A percentile compares a stretch with the other conserved stretches of the same genome.
Conservation (phyloP, 441 rosid species). For the Melianthus villosus region DNA sequence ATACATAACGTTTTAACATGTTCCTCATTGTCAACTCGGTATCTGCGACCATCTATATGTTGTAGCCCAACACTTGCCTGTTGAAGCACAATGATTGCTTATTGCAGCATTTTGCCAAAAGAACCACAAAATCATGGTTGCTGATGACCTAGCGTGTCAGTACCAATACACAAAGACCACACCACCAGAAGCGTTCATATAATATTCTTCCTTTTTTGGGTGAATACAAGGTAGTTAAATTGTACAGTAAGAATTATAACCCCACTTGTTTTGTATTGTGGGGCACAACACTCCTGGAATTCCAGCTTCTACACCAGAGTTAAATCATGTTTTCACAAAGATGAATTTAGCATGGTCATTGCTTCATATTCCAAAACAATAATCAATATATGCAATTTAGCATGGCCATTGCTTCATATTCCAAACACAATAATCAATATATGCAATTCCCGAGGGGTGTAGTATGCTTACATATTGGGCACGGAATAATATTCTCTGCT, state of each 20-base stretch:
- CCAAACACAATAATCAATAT: constrained; percentile 1
- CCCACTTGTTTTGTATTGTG: not conserved
- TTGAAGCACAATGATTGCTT: too few species aligned
- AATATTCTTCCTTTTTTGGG: too few species aligned
- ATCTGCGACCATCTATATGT: not conserved
- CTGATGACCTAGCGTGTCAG: not conserved
- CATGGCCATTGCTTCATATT: not conserved
- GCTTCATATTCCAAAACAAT: too few species aligned
- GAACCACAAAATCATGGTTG: not conserved
- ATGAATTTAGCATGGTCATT: too few species aligned
- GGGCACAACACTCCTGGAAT: not conserved
- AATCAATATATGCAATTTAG: not conserved
- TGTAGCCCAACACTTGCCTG: not conserved
- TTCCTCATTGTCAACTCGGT: not conserved
- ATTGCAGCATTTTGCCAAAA: not conserved
- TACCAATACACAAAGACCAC: not conserved
- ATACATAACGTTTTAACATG: not conserved
- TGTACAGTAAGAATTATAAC: not conserved
- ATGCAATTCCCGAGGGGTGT: constrained; percentile 2
- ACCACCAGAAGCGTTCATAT: too few species aligned
- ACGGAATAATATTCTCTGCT: constrained; percentile 67
- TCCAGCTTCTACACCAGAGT: not conserved
- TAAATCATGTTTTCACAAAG: too few species aligned
- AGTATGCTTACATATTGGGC: constrained; percentile 61
- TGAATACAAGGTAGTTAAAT: not conserved